Conservation (phyloP, 2,329 filamentous ascomycete species). For the Alternaria viburni region DNA sequence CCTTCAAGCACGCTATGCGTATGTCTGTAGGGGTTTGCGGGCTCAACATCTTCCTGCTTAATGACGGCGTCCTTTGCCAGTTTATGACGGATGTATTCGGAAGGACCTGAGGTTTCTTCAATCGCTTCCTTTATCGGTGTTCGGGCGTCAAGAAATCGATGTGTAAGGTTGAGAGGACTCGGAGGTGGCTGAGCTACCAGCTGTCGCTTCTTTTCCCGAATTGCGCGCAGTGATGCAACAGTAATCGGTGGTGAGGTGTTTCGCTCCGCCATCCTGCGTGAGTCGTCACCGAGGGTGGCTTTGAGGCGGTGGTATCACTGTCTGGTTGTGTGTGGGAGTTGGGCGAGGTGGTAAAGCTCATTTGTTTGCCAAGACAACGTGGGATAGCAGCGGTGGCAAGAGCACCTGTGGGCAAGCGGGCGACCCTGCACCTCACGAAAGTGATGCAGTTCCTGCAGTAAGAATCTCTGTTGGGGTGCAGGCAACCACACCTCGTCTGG, state of each 20-base stretch:
- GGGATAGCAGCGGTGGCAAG: background rate
- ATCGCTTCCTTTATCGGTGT: background rate
- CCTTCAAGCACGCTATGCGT: background rate
- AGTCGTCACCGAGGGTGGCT: background rate
- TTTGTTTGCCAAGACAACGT: background rate
- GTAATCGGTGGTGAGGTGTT: background rate
- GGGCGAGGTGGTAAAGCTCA: background rate
- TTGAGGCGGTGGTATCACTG: background rate
- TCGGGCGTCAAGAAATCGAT: background rate
- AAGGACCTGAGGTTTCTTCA: background rate
- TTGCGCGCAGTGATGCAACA: background rate
- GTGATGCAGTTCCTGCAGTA: background rate
- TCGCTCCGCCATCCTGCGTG: background rate
- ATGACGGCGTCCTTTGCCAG: no score
- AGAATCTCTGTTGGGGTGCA: background rate
- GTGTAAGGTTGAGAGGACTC: background rate
- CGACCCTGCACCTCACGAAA: background rate
- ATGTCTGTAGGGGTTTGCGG: background rate
- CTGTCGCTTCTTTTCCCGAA: background rate
- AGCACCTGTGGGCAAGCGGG: background rate
- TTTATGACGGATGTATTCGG: no score
- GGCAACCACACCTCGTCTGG: background rate
- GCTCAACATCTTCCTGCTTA: background rate
- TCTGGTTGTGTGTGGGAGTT: background rate
- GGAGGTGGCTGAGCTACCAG: background rate